Conservation (phyloP, 2,329 filamentous ascomycete genomes). For the Cladobotryum mycophilum region DNA sequence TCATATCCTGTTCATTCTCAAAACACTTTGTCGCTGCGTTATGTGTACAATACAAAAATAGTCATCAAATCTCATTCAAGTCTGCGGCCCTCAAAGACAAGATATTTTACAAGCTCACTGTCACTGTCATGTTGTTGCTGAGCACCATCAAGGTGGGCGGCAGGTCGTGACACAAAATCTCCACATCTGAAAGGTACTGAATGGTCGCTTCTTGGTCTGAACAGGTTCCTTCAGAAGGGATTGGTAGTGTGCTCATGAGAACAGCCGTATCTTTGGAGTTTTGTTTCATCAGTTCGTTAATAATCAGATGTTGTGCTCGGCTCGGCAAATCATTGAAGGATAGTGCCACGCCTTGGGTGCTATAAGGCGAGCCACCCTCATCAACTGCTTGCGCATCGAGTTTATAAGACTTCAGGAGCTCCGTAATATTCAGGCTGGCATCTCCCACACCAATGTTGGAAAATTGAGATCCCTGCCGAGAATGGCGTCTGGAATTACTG, state of each 20-base stretch:
- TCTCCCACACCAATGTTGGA: constrained; percentile 28
- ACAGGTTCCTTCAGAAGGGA: constrained; percentile 70
- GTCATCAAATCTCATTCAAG: too few relatives aligned
- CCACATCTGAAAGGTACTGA: constrained; percentile 69
- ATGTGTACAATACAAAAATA: too few relatives aligned
- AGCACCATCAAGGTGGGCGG: constrained; percentile 74
- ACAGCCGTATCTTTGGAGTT: constrained; percentile 68
- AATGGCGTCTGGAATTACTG: constrained; percentile 29
- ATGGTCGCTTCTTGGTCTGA: constrained; percentile 63
- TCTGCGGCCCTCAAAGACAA: background rate
- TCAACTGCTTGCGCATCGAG: constrained; percentile 17
- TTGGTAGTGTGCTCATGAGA: constrained; percentile 75
- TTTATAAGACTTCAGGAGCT: constrained; percentile 36
- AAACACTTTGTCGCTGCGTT: too few relatives aligned
- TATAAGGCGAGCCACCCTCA: constrained; percentile 40
- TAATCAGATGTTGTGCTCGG: constrained; percentile 75
- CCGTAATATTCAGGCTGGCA: constrained; percentile 37
- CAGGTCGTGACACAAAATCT: constrained; percentile 69
- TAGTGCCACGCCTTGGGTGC: constrained; percentile 58
- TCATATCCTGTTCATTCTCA: background rate
- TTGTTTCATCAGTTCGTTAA: constrained; percentile 74
- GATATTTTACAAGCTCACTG: constrained; percentile 54
- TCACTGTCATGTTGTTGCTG: constrained; percentile 87
- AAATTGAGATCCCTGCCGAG: constrained; percentile 31
- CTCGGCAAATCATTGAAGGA: constrained; percentile 84